Percentiles rank a stretch among this genome's conserved stretches.
Evolutionary conservation across 179 eudicot genomes (phyloP).

Genomic region (Vitellaria paradoxa): DNA sequence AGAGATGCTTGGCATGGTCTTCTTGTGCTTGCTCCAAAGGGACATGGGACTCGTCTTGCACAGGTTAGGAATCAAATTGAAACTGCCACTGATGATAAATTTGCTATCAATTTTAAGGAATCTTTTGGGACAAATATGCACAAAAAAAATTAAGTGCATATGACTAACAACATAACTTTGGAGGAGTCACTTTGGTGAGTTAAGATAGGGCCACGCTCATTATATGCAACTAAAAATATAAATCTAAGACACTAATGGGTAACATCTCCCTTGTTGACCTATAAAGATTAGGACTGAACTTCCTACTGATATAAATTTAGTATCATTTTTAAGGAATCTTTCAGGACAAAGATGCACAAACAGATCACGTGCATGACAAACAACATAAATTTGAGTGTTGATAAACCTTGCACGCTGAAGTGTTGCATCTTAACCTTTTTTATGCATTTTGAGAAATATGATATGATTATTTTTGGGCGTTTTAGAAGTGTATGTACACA

Average conservation of each 20-base stretch:
- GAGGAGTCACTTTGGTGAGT: neutral
- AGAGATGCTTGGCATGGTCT: constrained; percentile 99
- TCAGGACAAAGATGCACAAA: no score
- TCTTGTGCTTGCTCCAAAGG: constrained; percentile 79
- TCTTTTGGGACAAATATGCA: neutral
- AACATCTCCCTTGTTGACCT: neutral
- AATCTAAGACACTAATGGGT: neutral
- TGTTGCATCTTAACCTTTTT: no score
- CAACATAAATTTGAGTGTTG: neutral
- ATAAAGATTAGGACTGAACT: neutral
- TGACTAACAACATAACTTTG: neutral
- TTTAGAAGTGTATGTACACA: no score
- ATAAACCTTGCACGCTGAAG: neutral
- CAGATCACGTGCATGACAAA: no score
- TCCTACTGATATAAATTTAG: neutral
- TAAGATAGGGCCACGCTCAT: neutral
- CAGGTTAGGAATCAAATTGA: constrained; percentile 48
- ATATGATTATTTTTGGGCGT: no score
- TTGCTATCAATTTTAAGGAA: neutral
- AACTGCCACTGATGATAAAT: neutral
- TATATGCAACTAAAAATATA: neutral
- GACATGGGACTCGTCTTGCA: constrained; percentile 99
- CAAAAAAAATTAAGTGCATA: neutral
- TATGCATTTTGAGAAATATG: neutral
- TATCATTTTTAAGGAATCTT: neutral